Evolutionary conservation across 768 basidiomycete species (phyloP).

Genomic region (Agaricus subrufescens): DNA sequence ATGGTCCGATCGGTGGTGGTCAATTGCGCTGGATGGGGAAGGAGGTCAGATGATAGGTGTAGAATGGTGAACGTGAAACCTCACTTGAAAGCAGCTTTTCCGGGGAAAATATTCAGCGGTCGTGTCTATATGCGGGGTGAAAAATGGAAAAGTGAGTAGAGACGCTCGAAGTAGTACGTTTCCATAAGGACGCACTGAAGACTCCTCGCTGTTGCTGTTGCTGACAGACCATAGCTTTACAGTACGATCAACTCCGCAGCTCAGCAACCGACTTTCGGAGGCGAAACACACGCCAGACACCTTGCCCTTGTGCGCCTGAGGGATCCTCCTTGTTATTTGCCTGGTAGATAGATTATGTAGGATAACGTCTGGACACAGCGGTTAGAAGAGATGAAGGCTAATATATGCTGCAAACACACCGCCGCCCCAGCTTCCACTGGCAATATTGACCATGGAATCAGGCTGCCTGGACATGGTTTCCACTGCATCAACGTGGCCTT

Average conservation of each 20-base stretch:
- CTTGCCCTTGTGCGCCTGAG: conserved; percentile 79
- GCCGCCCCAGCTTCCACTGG: conserved; percentile 95
- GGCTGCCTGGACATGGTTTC: conserved; percentile 76
- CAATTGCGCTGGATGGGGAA: conserved; percentile 63
- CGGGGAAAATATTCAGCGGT: conserved; percentile 76
- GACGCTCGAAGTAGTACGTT: too few relatives aligned
- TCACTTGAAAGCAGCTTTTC: conserved; percentile 90
- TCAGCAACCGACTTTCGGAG: conserved; percentile 49
- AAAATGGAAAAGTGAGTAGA: conserved; percentile 11
- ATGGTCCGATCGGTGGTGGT: conserved; percentile 87
- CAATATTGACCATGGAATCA: conserved; percentile 70
- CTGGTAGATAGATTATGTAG: conserved; percentile 73
- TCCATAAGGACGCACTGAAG: neutral
- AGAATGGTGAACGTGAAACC: conserved; percentile 17
- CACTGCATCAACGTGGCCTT: conserved; percentile 94
- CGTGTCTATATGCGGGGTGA: conserved; percentile 15
- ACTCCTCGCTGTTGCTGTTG: conserved; percentile 20
- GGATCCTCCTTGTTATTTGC: conserved; percentile 49
- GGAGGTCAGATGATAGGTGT: neutral
- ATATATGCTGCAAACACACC: conserved; percentile 43
- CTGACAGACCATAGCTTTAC: conserved; percentile 75
- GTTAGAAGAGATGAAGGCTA: neutral
- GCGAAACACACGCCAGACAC: conserved; percentile 79
- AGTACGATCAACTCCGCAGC: conserved; percentile 79
- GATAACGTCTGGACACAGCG: conserved; percentile 58